Base-by-base conservation (phyloP, 2,329 filamentous ascomycete genomes). In the Aciculosporium take region DNA sequence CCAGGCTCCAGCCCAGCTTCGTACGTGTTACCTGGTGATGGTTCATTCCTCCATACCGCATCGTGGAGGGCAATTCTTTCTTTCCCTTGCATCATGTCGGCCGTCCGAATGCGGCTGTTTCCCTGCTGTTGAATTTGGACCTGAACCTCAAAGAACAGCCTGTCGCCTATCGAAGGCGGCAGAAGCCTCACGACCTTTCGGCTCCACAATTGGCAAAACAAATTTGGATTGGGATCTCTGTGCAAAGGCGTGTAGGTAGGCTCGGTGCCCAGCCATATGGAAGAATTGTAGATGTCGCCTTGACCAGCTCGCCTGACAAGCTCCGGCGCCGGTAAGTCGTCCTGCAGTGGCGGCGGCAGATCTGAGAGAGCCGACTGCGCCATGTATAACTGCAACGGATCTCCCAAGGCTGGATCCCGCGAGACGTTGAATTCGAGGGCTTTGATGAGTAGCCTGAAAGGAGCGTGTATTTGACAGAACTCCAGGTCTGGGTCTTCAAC, bases 201-300 rank as follows among this genome's bases (percentile, higher is more conserved):
- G 4, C 84, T 77, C 13, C 75, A 76, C 10, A 96, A 60, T 60
- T 98, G 91, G 35, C 84, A 76, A 56, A 96, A 94, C 0, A 95
- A 53, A 55, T 98, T 98, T 0, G 86, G 86, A 53, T 96, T 96
- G 0, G 91, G 91, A 53, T 98, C 91, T 41, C 83, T 76, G 60
- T 98, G 91, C 3, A 94, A 66, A 3, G 91, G 87, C 1, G 91
- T 95, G 51, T 86, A 87, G 0, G 88, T 95, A 0, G 86, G 86
- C 30, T 86, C 77, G 12, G 81, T 67, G 1, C 91, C 91, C 10
- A 96, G 71, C 89, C 89, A 98, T 33, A 96, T 66, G 51, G 84
- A 93, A 0, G 82, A 80, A 51, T 72, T 75, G 56, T 96, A 95
- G n/a, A 95, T 62, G 56, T 95, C 88, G 3, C 85, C 86, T 49